Base-by-base conservation (phyloP, 441 rosid genomes). In the Isatis lusitanica region DNA sequence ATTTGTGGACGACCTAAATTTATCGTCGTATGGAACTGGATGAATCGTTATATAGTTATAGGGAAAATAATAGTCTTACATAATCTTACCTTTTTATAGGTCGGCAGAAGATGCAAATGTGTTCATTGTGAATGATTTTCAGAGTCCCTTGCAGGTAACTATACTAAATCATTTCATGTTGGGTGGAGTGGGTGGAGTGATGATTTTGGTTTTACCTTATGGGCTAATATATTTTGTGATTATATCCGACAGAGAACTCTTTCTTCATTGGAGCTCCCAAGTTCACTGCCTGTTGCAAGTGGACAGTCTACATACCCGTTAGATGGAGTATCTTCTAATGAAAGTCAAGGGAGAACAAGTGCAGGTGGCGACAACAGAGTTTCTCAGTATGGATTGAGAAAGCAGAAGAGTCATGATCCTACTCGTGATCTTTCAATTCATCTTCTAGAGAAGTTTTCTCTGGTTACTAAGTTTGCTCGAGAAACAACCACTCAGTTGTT, bases 401-500 rank as follows among this genome's bases (percentile, higher is more conserved):
- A 86, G 84, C 93, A 84, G 9, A 91, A 83, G 84, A 67, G 55
- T 80, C 83, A 86, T 30, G 99, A 91, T 87, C 96, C 97, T 78
- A 83, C 92, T 80, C 89, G 90, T 51, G 99, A 95, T 80, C 86
- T 93, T 63, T 87, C 97, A 67, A 90, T 93, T 70, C 93, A 91
- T 31, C 91, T 93, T 64, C 66, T 96, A 80, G 99, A 93, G 83
- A 96, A 91, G 78, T 96, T 93, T 73, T 96, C 99, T 70, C 92
- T 86, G 56, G 98, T 96, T 72, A 91, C 99, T 21, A 93, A 87
- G 83, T 93, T 93, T 86, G 97, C 97, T 31, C 84, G 97, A 51
- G 98, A 96, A 21, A 91, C 98, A 55, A 93, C 98, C 70, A 85
- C 97, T 26, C 99, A 91, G 76, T 80, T 93, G 24, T 90, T 96